Conservation (phyloP, 805 yeast genomes). For the Saccharomycopsis sp. region DNA sequence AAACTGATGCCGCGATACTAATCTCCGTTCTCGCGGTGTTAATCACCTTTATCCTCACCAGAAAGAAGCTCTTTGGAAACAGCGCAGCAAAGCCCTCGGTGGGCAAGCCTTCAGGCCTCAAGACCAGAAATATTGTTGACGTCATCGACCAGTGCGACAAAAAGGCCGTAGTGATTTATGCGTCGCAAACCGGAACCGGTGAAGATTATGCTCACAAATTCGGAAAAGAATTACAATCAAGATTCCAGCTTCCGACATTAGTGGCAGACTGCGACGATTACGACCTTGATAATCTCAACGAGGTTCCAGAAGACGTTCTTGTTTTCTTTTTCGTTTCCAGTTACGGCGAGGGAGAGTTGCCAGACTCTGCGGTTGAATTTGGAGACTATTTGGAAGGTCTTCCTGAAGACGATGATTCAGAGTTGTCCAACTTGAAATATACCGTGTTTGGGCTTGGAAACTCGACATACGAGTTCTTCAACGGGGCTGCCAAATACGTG, state of each 20-base stretch:
- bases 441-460: conserved; percentile 91
- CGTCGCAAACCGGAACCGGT: conserved; percentile 98
- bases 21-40: conserved; percentile 10
- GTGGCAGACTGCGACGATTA: conserved; percentile 84
- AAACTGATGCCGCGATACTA: conserved; percentile 14
- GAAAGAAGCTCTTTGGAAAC: conserved; percentile 4
- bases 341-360: conserved; percentile 98
- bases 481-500: conserved; percentile 65
- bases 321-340: conserved; percentile 82
- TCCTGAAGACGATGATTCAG: conserved; percentile 43
- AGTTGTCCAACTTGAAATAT: conserved; percentile 52
- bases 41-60: conserved; percentile 8
- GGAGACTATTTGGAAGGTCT: conserved; percentile 54
- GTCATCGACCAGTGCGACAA: conserved; percentile 56
- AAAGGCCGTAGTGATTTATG: conserved; percentile 75
- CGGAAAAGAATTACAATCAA: conserved; percentile 78
- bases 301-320: conserved; percentile 50
- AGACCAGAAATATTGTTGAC: conserved; percentile 50
- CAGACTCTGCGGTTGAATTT: conserved; percentile 86
- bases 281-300: conserved; percentile 71
- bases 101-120: background rate
- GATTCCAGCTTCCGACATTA: conserved; percentile 77
- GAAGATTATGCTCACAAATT: conserved; percentile 92
- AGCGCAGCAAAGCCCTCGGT: conserved; percentile 2
- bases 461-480: conserved; percentile 87